phyloP scores from a whole-genome alignment of 805 yeast genomes.

The Hanseniaspora valbyensis region DNA sequence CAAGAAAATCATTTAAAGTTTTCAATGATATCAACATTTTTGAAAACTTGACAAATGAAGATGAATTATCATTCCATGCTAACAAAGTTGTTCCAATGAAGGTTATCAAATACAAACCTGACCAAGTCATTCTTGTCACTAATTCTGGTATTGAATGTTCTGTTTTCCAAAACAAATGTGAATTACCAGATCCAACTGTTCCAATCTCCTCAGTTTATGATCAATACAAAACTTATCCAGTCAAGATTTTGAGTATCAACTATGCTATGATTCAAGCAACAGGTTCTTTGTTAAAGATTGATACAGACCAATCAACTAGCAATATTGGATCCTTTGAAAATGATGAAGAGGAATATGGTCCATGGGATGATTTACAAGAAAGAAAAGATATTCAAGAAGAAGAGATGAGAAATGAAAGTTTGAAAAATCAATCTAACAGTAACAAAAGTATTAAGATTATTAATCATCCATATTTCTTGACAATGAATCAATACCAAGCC shows the following conservation, averaged over 20 bases:
- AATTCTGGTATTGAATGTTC: constrained; percentile 58
- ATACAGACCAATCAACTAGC: constrained; percentile 39
- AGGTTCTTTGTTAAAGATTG: constrained; percentile 58
- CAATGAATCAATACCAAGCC: constrained; percentile 76
- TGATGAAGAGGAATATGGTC: constrained; percentile 41
- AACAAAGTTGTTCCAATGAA: constrained; percentile 71
- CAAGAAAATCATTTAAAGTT: constrained; percentile 58
- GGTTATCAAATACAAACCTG: constrained; percentile 39
- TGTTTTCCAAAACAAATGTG: constrained; percentile 33
- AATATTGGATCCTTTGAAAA: constrained; percentile 21
- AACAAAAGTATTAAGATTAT: constrained; percentile 60
- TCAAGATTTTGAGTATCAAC: constrained; percentile 59
- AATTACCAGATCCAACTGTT: constrained; percentile 3
- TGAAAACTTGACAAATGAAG: constrained; percentile 82
- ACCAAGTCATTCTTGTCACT: constrained; percentile 34
- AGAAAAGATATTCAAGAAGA: constrained; percentile 50
- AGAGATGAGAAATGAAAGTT: constrained; percentile 36
- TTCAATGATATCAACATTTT: constrained; percentile 65
- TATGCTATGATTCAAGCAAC: constrained; percentile 66
- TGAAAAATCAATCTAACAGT: constrained; percentile 24
- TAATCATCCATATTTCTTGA: constrained; percentile 83
- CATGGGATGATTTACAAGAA: constrained; percentile 78
- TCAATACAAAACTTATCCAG: constrained; percentile 77
- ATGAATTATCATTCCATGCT: constrained; percentile 50
- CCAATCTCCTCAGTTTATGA: constrained; percentile 37